phyloP scores from a whole-genome alignment of 805 yeast genomes.

The Ascoidea asiatica region DNA sequence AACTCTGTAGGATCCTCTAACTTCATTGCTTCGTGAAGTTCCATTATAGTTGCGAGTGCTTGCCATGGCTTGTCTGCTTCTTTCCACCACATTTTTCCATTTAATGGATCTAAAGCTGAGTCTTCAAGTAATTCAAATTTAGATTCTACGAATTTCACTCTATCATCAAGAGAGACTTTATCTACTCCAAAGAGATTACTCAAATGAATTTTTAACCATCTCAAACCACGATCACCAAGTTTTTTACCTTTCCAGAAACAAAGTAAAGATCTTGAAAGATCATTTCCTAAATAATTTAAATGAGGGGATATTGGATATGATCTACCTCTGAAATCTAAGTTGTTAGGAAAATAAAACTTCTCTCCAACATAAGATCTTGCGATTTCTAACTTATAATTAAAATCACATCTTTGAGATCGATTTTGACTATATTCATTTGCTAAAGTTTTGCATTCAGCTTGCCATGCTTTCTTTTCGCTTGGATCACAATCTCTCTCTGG shows the following conservation, averaged over 20 bases:
- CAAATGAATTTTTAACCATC: constrained; percentile 66
- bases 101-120: constrained; percentile 51
- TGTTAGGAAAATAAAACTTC: constrained; percentile 66
- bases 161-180: constrained; percentile 52
- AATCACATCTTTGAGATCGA: constrained; percentile 85
- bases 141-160: constrained; percentile 45
- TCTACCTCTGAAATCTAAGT: constrained; percentile 72
- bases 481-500: constrained; percentile 68
- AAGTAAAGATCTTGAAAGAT: constrained; percentile 58
- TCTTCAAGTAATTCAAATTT: constrained; percentile 39
- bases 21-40: constrained; percentile 45
- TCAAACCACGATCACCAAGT: constrained; percentile 49
- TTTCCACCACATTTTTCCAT: constrained; percentile 50
- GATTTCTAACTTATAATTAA: constrained; percentile 86
- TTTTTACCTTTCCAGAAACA: constrained; percentile 67
- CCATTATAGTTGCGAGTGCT: constrained; percentile 57
- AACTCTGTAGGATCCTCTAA: constrained; percentile 51
- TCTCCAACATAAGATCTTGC: constrained; percentile 88
- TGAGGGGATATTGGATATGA: constrained; percentile 75
- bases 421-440: constrained; percentile 49
- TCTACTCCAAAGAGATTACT: constrained; percentile 67
- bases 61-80: constrained; percentile 80
- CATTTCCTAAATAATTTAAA: constrained; percentile 72
- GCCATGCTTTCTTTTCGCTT: constrained; percentile 52
- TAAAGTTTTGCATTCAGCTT: constrained; percentile 39